A percentile compares a stretch with the other conserved stretches of the same genome.
Evolutionary conservation across 805 yeast species (phyloP).

Genomic region (Tetrapisispora iriomotensis): DNA sequence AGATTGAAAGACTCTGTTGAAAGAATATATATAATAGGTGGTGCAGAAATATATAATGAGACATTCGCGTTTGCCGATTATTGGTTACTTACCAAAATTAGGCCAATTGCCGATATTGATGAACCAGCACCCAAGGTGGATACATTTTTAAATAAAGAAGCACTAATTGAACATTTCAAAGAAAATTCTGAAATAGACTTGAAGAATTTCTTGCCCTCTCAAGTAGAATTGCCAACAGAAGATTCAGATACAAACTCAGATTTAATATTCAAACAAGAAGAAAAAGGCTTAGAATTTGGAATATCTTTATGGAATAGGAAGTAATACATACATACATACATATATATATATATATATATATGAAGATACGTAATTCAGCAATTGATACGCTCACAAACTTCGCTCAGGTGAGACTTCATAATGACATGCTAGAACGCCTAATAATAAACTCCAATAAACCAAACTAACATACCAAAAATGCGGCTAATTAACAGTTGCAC

Average conservation of each 20-base stretch:
- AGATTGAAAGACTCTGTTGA: constrained; percentile 30
- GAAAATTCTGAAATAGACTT: constrained; percentile 29
- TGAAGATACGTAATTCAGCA: no score
- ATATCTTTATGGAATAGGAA: constrained; percentile 50
- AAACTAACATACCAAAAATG: no score
- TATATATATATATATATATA: background rate
- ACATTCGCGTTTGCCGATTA: constrained; percentile 40
- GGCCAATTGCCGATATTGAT: constrained; percentile 19
- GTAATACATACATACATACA: background rate
- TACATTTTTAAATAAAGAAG: constrained; percentile 45
- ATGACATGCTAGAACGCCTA: no score
- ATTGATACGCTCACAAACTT: no score
- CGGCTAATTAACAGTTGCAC: no score
- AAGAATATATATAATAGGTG: constrained; percentile 79
- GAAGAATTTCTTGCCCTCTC: constrained; percentile 25
- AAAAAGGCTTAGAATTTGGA: constrained; percentile 45
- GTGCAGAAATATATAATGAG: constrained; percentile 73
- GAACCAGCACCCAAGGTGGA: constrained; percentile 46
- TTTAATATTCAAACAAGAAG: constrained; percentile 31
- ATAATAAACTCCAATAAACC: no score
- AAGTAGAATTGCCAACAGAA: constrained; percentile 29
- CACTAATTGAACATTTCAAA: constrained; percentile 11
- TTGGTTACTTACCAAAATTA: constrained; percentile 62
- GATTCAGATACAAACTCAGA: constrained; percentile 22
- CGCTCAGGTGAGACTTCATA: no score